These are phyloP conservation scores for Sicyos baderoa DNA, from an alignment of 306 rosid species.

Conservation along the genomic window DNA sequence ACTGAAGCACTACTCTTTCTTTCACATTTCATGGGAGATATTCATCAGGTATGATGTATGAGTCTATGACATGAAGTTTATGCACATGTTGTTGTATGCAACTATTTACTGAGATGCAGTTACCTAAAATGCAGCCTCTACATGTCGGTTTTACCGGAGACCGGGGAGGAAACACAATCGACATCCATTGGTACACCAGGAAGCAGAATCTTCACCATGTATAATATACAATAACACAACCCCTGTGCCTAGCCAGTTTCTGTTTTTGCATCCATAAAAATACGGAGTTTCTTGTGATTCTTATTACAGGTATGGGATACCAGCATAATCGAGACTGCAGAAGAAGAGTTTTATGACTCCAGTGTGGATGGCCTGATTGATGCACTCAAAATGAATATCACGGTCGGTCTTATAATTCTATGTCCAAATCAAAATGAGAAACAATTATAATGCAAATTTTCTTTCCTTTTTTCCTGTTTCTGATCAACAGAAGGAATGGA, in stretches of 20 bases:
- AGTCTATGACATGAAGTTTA: background rate
- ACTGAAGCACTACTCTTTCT: slow-evolving; percentile 69
- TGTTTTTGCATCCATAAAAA: background rate
- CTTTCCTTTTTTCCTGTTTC: background rate
- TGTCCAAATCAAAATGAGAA: background rate
- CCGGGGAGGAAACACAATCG: slow-evolving; percentile 58
- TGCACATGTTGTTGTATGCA: no score
- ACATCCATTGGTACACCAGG: slow-evolving; percentile 61
- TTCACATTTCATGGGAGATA: slow-evolving; percentile 76
- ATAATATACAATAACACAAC: background rate
- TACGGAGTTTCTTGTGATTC: background rate
- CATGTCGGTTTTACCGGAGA: slow-evolving; percentile 73
- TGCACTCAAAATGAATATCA: slow-evolving; percentile 58
- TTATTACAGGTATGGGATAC: slow-evolving; percentile 58
- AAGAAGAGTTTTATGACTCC: slow-evolving; percentile 42
- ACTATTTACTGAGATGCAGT: background rate
- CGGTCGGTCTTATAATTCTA: slow-evolving; percentile 52
- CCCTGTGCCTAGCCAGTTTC: background rate
- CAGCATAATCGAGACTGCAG: slow-evolving; percentile 60
- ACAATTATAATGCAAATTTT: background rate
- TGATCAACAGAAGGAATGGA: slow-evolving; percentile 54
- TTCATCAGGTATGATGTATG: slow-evolving; percentile 89
- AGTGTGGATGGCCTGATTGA: slow-evolving; percentile 31
- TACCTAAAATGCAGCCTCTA: slow-evolving; percentile 52
- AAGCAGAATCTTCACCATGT: slow-evolving; percentile 85